These are phyloP conservation scores for Kwoniella shivajii DNA, from an alignment of 1,284 basidiomycete genomes.

Conservation along the genomic window DNA sequence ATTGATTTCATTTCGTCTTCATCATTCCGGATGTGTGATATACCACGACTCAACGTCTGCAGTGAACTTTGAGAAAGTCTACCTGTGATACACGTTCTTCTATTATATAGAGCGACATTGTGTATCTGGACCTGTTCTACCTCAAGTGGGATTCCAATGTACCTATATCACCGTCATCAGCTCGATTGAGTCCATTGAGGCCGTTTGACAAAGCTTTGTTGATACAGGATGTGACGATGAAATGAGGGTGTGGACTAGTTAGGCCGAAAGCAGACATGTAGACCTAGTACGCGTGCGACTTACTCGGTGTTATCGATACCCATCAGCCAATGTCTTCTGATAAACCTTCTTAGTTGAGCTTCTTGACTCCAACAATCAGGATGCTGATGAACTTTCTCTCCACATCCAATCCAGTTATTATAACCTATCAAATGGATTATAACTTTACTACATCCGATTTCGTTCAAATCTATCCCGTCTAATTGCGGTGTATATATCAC, in stretches of 20 bases:
- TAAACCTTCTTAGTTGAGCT: slow-evolving; percentile 4
- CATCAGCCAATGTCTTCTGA: slow-evolving; percentile 1
- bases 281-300: background rate
- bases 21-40: background rate
- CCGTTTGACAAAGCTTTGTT: too few species aligned
- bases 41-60: background rate
- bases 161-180: too few species aligned
- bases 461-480: slow-evolving; percentile 3
- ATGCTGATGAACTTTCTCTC: background rate
- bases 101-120: background rate
- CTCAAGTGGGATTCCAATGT: background rate
- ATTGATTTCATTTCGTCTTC: background rate
- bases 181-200: too few species aligned
- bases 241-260: background rate
- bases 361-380: background rate
- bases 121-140: background rate
- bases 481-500: slow-evolving; percentile 2
- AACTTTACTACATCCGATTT: background rate
- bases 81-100: background rate
- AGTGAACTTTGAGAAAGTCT: background rate
- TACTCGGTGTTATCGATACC: slow-evolving; percentile 1
- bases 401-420: background rate
- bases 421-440: background rate
- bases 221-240: too few species aligned
- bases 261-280: too few species aligned